phyloP scores from a whole-genome alignment of 345 rosid genomes.

The Populus nigra region DNA sequence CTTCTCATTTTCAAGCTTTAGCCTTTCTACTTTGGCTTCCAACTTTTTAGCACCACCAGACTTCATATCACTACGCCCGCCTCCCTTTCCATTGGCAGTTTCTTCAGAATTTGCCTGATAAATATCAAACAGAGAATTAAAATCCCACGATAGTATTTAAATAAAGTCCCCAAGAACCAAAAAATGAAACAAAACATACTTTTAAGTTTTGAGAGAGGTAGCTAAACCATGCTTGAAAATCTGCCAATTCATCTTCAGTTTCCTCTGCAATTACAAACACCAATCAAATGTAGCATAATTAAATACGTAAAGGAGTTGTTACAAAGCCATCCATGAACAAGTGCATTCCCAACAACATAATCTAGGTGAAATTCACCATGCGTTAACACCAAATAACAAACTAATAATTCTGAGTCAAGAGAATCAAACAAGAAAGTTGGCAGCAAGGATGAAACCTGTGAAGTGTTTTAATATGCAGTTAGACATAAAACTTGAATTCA shows the following conservation, averaged over 20 bases:
- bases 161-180: background rate
- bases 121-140: slow-evolving; percentile 19
- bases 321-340: background rate
- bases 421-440: background rate
- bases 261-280: slow-evolving; percentile 45
- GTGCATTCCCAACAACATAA: background rate
- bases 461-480: background rate
- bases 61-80: slow-evolving; percentile 15
- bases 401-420: background rate
- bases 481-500: background rate
- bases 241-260: slow-evolving; percentile 57
- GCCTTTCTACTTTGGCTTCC: slow-evolving; percentile 45
- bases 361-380: background rate
- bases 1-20: slow-evolving; percentile 52
- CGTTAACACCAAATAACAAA: background rate
- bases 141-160: slow-evolving; percentile 7
- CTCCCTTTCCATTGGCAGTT: slow-evolving; percentile 10
- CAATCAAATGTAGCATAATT: background rate
- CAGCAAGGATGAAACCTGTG: background rate
- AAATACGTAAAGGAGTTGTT: background rate
- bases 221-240: slow-evolving; percentile 60
- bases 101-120: slow-evolving; percentile 20
- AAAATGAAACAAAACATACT: slow-evolving; percentile 36
- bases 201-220: slow-evolving; percentile 35
- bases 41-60: slow-evolving; percentile 23